These are phyloP conservation scores for Curvularia eragrostidis DNA, from an alignment of 2,329 filamentous ascomycete genomes.

Conservation along the genomic window DNA sequence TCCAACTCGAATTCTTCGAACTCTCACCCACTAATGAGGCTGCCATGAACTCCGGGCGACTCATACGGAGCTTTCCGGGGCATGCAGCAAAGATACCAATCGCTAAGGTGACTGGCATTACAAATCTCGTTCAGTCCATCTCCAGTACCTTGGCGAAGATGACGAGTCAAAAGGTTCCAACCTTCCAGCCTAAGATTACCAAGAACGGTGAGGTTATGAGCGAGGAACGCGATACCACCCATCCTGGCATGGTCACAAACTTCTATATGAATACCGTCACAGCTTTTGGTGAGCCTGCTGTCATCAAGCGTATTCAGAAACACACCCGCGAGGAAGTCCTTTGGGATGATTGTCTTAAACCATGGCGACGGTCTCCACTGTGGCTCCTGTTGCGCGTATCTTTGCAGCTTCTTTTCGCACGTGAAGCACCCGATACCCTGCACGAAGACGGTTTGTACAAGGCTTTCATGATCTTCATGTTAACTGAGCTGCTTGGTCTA, in stretches of 20 bases:
- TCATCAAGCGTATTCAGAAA: slow-evolving; percentile 54
- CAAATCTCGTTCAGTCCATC: slow-evolving; percentile 31
- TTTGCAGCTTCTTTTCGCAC: slow-evolving; percentile 50
- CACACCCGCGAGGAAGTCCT: slow-evolving; percentile 63
- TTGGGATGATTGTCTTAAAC: slow-evolving; percentile 48
- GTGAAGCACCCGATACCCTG: slow-evolving; percentile 25
- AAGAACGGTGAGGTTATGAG: slow-evolving; percentile 50
- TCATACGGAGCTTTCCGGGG: slow-evolving; percentile 56
- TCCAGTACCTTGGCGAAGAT: slow-evolving; percentile 47
- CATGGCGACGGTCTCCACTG: slow-evolving; percentile 61
- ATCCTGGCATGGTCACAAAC: slow-evolving; percentile 62
- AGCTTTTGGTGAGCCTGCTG: slow-evolving; percentile 44
- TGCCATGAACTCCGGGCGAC: slow-evolving; percentile 51
- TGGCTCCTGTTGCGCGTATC: slow-evolving; percentile 64
- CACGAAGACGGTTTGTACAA: slow-evolving; percentile 55
- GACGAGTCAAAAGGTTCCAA: slow-evolving; percentile 44
- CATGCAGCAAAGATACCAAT: slow-evolving; percentile 46
- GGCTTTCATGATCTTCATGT: slow-evolving; percentile 57
- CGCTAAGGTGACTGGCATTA: slow-evolving; percentile 17
- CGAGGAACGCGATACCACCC: slow-evolving; percentile 58
- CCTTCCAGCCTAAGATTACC: slow-evolving; percentile 42
- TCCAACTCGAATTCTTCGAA: slow-evolving; percentile 57
- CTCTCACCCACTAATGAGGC: slow-evolving; percentile 51
- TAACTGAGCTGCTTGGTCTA: slow-evolving; percentile 51
- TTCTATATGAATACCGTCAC: slow-evolving; percentile 53